Percentiles rank a stretch among this genome's conserved stretches.
These are phyloP conservation scores for Ganoderma sp. DNA, from an alignment of 1,284 basidiomycete genomes.

Conservation along the genomic window DNA sequence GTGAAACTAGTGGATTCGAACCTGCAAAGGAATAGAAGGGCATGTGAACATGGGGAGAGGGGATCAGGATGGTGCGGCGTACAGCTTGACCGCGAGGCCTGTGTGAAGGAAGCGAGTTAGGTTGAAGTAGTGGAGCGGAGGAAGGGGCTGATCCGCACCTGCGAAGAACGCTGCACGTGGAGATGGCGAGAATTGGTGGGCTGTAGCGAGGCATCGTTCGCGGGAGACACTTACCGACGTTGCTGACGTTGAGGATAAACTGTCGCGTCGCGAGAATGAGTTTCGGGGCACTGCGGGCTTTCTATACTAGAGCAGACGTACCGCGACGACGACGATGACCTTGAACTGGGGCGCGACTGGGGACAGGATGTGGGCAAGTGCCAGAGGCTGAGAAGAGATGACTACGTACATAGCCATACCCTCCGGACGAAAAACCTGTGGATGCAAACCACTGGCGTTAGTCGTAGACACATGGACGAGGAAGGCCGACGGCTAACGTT, in stretches of 20 bases:
- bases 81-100: too few species aligned
- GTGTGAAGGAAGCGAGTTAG: too few species aligned
- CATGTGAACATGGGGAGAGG: background rate
- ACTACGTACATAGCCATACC: conserved; percentile 18
- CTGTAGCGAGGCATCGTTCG: background rate
- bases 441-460: background rate
- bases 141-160: too few species aligned
- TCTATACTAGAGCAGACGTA: background rate
- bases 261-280: background rate
- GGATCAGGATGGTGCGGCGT: too few species aligned
- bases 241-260: conserved; percentile 13
- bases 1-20: too few species aligned
- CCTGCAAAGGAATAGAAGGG: too few species aligned
- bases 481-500: background rate
- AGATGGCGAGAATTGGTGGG: background rate
- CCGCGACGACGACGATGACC: conserved; percentile 6
- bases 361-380: background rate
- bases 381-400: background rate
- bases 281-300: background rate
- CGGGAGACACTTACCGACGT: conserved; percentile 13
- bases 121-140: too few species aligned
- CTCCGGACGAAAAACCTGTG: conserved; percentile 17
- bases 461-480: background rate
- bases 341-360: conserved; percentile 16
- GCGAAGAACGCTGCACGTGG: background rate